Evolutionary conservation across 1,139 yeast species (phyloP).

Genomic region (Scheffersomyces quercinus): DNA sequence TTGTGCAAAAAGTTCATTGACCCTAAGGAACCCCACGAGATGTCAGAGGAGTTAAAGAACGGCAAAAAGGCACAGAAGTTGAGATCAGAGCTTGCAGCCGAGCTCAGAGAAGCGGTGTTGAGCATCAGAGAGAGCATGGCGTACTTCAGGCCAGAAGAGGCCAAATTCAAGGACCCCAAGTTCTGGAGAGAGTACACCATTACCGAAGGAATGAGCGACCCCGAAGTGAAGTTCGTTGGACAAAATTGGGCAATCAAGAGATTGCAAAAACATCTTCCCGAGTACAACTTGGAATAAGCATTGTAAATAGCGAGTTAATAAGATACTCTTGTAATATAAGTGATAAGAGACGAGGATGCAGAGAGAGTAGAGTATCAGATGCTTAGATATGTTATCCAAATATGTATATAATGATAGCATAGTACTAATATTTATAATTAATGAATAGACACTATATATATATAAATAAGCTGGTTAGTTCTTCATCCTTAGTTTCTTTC

Average conservation of each 20-base stretch:
- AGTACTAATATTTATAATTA: too few species aligned
- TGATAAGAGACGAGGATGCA: neutral
- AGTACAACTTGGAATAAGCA: conserved; percentile 23
- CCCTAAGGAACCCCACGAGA: conserved; percentile 52
- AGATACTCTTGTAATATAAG: neutral
- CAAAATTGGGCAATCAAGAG: conserved; percentile 78
- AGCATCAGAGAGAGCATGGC: conserved; percentile 53
- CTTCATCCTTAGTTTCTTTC: too few species aligned
- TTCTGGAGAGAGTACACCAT: conserved; percentile 73
- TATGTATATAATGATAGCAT: too few species aligned
- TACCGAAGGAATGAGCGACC: conserved; percentile 66
- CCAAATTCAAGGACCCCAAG: conserved; percentile 61
- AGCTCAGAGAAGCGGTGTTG: conserved; percentile 64
- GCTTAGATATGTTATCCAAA: too few species aligned
- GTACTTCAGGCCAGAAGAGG: conserved; percentile 48
- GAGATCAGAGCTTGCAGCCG: conserved; percentile 70
- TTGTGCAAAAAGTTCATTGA: conserved; percentile 57
- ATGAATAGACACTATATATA: too few species aligned
- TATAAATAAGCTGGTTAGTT: too few species aligned
- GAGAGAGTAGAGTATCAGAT: neutral
- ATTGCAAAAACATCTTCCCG: conserved; percentile 58
- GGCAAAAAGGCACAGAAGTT: conserved; percentile 65
- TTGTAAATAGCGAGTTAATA: conserved; percentile 9
- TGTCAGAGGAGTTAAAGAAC: conserved; percentile 58
- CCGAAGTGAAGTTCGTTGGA: conserved; percentile 69